Evolutionary conservation across 1,284 basidiomycete species (phyloP).

Genomic region (Ceratobasidium theobromae): DNA sequence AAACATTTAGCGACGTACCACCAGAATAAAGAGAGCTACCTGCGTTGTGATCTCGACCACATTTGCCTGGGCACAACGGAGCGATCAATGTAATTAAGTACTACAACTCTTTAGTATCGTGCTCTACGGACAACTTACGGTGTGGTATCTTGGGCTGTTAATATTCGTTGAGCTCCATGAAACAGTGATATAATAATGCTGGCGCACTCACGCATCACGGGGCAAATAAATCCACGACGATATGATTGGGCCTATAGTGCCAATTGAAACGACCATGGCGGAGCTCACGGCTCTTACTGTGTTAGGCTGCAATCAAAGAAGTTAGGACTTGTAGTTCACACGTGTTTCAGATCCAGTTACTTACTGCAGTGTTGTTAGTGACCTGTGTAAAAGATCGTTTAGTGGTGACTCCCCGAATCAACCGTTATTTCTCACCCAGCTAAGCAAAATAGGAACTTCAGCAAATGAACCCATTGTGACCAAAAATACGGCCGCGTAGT

Average conservation of each 20-base stretch:
- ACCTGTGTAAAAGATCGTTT: conserved; percentile 6
- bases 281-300: conserved; percentile 36
- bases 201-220: conserved; percentile 32
- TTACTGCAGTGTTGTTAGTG: conserved; percentile 34
- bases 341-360: not conserved
- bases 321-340: not conserved
- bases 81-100: too few species aligned
- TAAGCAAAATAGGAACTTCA: conserved; percentile 35
- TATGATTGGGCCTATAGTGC: conserved; percentile 36
- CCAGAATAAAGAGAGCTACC: conserved; percentile 29
- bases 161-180: not conserved
- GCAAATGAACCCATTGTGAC: conserved; percentile 37
- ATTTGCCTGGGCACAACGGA: conserved; percentile 25
- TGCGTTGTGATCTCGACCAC: conserved; percentile 35
- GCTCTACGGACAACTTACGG: conserved; percentile 31
- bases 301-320: conserved; percentile 16
- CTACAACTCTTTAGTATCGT: too few species aligned
- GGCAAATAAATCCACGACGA: conserved; percentile 37
- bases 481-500: conserved; percentile 36
- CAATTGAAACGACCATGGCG: conserved; percentile 37
- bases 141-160: conserved; percentile 30
- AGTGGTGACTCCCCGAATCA: not conserved
- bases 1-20: conserved; percentile 12
- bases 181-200: not conserved
- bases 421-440: conserved; percentile 31